Evolutionary conservation across 192 early-diverging fungal genomes (phyloP).

Genomic region (Gigaspora rosea): DNA sequence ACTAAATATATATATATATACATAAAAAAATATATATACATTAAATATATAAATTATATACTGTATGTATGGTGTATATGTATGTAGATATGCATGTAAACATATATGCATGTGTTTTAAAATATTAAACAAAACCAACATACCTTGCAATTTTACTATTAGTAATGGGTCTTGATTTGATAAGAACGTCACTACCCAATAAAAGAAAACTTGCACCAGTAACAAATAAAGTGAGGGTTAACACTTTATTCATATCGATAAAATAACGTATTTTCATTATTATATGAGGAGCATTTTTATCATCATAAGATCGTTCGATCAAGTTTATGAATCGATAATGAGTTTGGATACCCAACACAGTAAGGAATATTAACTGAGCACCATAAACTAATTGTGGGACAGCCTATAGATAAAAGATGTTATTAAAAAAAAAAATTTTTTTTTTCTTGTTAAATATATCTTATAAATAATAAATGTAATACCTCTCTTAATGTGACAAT

Average conservation of each 20-base stretch:
- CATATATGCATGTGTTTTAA: background rate
- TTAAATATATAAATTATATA: background rate
- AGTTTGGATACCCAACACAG: constrained; percentile 31
- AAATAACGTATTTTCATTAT: constrained; percentile 25
- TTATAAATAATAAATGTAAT: background rate
- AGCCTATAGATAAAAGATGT: background rate
- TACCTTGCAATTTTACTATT: background rate
- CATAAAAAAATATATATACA: background rate
- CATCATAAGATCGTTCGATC: background rate
- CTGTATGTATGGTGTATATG: background rate
- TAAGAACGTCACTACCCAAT: background rate
- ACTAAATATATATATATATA: background rate
- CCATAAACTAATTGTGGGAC: constrained; percentile 37
- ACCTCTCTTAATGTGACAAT: constrained; percentile 27
- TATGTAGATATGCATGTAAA: background rate
- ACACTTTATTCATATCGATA: constrained; percentile 26
- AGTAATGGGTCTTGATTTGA: background rate
- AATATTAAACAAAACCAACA: background rate
- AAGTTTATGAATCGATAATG: constrained; percentile 35
- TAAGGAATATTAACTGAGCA: constrained; percentile 18
- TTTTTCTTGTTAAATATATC: background rate
- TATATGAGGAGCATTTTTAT: background rate
- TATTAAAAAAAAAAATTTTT: background rate
- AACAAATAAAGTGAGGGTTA: background rate
- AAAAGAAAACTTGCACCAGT: background rate